These are phyloP conservation scores for Paratinospora sagittata DNA, from an alignment of 164 flowering plant genomes.

Conservation along the genomic window DNA sequence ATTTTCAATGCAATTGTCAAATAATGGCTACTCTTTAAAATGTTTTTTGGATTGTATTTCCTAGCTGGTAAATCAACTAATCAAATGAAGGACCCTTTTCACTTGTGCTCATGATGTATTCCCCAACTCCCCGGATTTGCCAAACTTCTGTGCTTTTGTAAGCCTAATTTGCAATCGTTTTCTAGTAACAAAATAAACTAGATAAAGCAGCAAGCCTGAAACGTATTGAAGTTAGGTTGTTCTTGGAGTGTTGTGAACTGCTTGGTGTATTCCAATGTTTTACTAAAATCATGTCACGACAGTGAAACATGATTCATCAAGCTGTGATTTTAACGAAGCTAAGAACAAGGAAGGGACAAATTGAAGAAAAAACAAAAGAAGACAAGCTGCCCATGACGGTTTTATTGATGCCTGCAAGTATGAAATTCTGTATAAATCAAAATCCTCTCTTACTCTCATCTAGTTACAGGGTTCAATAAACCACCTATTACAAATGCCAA, in stretches of 20 bases:
- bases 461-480: neutral
- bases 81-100: neutral
- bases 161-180: neutral
- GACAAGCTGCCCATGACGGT: neutral
- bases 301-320: neutral
- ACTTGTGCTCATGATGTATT: neutral
- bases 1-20: conserved; percentile 8
- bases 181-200: neutral
- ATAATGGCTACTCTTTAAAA: conserved; percentile 18
- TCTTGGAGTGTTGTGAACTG: neutral
- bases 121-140: neutral
- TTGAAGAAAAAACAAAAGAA: neutral
- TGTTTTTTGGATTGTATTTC: neutral
- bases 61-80: neutral
- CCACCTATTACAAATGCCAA: neutral
- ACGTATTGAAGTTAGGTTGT: neutral
- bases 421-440: conserved; percentile 3
- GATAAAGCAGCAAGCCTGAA: no score
- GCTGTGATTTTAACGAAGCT: neutral
- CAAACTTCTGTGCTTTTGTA: neutral
- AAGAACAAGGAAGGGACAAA: neutral
- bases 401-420: conserved; percentile 7
- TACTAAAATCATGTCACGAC: neutral
- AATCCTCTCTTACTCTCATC: neutral
- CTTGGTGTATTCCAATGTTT: neutral